These are phyloP conservation scores for Lotmaria passim DNA, from an alignment of 208 protist genomes.

Conservation along the genomic window DNA sequence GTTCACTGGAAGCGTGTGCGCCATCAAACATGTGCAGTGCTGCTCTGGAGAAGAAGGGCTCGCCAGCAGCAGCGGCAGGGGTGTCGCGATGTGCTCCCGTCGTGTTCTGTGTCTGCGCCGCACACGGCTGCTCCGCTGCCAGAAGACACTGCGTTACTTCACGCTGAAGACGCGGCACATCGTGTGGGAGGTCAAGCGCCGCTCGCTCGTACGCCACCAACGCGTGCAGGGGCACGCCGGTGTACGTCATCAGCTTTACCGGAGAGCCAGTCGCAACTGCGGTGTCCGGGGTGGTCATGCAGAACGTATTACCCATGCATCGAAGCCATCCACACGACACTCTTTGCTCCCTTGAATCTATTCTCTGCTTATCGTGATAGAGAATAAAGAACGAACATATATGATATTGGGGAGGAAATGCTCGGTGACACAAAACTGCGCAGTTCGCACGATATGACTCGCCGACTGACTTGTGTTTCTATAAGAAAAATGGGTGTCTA, in stretches of 20 bases:
- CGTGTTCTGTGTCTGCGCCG: neutral
- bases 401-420: no score
- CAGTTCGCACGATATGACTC: no score
- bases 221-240: conserved; percentile 39
- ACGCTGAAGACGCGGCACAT: neutral
- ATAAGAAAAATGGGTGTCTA: no score
- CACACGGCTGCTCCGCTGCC: neutral
- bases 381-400: neutral
- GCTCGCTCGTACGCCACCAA: conserved; percentile 55
- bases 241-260: conserved; percentile 30
- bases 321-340: no score
- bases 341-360: no score
- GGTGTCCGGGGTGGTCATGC: conserved; percentile 14
- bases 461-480: no score
- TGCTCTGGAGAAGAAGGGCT: neutral
- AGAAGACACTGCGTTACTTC: neutral
- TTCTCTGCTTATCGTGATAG: no score
- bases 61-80: neutral
- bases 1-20: neutral
- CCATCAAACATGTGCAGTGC: neutral
- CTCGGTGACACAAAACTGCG: no score
- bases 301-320: conserved; percentile 29
- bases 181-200: conserved; percentile 28
- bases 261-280: conserved; percentile 9
- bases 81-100: neutral